Conservation (phyloP, 2,329 filamentous ascomycete species). For the Fusarium pseudonygamai region DNA sequence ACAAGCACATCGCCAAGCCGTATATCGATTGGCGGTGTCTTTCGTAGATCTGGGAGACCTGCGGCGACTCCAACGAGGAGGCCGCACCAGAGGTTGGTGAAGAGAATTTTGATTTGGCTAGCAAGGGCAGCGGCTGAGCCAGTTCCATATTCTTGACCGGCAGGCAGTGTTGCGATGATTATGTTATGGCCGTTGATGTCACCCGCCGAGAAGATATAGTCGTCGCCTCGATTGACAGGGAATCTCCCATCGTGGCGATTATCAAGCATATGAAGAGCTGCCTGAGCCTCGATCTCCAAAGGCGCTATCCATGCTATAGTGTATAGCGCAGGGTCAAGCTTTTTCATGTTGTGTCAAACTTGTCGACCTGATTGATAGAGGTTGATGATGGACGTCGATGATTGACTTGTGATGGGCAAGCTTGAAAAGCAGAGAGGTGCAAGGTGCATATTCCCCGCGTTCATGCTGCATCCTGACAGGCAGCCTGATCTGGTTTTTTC, state of each 20-base stretch:
- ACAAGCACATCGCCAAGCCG: constrained; percentile 52
- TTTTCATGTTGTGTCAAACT: not conserved
- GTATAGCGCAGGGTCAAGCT: constrained; percentile 38
- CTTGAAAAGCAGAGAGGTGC: not conserved
- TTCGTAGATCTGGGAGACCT: constrained; percentile 44
- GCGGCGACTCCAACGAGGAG: constrained; percentile 51
- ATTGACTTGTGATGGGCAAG: not conserved
- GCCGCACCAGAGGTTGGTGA: constrained; percentile 50
- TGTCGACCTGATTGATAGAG: not conserved
- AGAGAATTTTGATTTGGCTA: constrained; percentile 47
- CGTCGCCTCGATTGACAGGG: constrained; percentile 43
- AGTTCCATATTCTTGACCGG: constrained; percentile 47
- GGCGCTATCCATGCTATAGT: constrained; percentile 51
- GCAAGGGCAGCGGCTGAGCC: constrained; percentile 48
- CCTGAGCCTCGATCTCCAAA: constrained; percentile 49
- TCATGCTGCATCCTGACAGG: too few relatives aligned
- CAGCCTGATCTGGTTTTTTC: too few relatives aligned
- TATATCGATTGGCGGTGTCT: constrained; percentile 45
- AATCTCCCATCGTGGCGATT: constrained; percentile 47
- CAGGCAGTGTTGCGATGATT: constrained; percentile 48
- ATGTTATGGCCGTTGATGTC: constrained; percentile 50
- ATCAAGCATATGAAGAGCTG: constrained; percentile 49
- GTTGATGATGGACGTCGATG: not conserved
- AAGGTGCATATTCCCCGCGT: not conserved
- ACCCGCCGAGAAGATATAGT: constrained; percentile 51